phyloP scores from a whole-genome alignment of 2,329 filamentous ascomycete genomes.

The Biscogniauxia marginata region DNA sequence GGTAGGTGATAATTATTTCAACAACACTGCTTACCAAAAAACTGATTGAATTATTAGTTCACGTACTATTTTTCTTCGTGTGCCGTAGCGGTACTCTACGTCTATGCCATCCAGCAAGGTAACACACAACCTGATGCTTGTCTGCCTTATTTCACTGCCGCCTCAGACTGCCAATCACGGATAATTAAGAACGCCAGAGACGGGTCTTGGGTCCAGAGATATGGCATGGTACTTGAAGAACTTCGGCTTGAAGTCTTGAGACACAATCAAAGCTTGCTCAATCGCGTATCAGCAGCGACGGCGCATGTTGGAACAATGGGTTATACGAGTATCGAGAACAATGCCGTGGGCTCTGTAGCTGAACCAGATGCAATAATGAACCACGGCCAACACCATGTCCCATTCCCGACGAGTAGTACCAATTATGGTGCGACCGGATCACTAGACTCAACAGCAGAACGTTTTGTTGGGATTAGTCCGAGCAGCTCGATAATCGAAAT shows the following conservation, averaged over 20 bases:
- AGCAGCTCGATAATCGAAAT: constrained; percentile 7
- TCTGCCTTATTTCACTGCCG: constrained; percentile 34
- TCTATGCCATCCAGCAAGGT: constrained; percentile 42
- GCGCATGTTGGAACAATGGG: not conserved
- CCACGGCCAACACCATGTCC: not conserved
- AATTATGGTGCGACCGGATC: not conserved
- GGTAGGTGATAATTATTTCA: constrained; percentile 28
- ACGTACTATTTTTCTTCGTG: constrained; percentile 45
- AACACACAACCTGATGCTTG: constrained; percentile 28
- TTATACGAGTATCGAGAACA: not conserved
- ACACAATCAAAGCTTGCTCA: not conserved
- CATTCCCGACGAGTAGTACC: not conserved
- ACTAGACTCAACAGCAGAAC: constrained; percentile 1
- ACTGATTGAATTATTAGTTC: constrained; percentile 22
- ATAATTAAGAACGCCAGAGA: constrained; percentile 37
- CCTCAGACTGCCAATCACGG: constrained; percentile 40
- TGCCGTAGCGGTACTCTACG: constrained; percentile 44
- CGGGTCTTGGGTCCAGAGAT: constrained; percentile 41
- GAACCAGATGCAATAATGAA: not conserved
- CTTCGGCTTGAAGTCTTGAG: constrained; percentile 4
- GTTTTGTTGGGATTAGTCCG: constrained; percentile 1
- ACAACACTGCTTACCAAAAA: not conserved
- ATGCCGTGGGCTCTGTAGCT: not conserved
- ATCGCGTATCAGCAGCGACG: not conserved
- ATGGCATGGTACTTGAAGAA: constrained; percentile 37